These are phyloP conservation scores for Nymphaea thermarum DNA, from an alignment of 164 flowering plant species.

Conservation along the genomic window DNA sequence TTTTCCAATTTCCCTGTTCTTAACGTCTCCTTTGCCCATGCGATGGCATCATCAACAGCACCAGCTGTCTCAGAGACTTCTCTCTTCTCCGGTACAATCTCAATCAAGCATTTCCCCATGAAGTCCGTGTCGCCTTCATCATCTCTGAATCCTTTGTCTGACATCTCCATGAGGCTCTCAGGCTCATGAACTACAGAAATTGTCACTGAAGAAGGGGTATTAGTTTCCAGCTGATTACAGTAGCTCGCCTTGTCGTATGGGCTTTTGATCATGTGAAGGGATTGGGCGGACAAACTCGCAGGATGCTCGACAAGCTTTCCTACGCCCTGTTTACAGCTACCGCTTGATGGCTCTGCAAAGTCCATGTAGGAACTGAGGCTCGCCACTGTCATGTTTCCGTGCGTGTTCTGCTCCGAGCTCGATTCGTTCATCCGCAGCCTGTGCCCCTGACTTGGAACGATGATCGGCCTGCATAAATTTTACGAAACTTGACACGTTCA, in stretches of 20 bases:
- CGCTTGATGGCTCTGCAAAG: neutral
- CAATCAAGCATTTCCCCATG: neutral
- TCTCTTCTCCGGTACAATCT: neutral
- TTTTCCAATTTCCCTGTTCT: no score
- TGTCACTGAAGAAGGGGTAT: neutral
- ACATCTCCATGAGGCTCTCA: neutral
- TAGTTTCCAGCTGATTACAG: neutral
- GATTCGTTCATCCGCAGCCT: neutral
- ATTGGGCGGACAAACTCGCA: neutral
- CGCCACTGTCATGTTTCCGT: neutral
- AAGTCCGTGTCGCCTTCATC: neutral
- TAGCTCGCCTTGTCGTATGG: neutral
- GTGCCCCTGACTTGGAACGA: neutral
- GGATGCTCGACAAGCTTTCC: neutral
- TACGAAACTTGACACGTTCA: neutral
- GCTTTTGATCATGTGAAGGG: neutral
- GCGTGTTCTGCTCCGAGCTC: neutral
- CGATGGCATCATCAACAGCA: no score
- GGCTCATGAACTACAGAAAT: neutral
- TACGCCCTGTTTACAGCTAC: neutral
- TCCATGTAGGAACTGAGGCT: neutral
- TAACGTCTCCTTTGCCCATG: no score
- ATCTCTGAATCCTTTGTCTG: neutral
- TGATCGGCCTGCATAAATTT: neutral
- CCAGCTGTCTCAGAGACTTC: no score